Percentiles rank a stretch among this genome's conserved stretches.
These are phyloP conservation scores for Candida wancherniae DNA, from an alignment of 805 yeast genomes.

Conservation along the genomic window DNA sequence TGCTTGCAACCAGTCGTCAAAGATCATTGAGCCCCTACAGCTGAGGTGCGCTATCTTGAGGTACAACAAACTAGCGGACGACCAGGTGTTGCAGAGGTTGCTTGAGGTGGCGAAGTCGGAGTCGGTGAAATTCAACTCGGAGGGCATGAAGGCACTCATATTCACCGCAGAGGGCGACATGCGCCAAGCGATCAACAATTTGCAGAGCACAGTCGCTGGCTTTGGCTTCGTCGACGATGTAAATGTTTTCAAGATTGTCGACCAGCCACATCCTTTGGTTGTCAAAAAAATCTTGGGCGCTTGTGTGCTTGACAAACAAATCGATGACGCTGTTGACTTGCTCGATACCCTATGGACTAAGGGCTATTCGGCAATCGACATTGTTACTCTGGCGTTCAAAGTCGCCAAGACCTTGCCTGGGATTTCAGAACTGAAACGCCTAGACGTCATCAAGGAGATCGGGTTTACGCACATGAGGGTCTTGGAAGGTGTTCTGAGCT, in stretches of 20 bases:
- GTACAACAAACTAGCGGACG: constrained; percentile 75
- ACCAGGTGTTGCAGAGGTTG: constrained; percentile 74
- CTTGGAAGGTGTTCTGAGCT: constrained; percentile 87
- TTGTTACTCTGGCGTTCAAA: constrained; percentile 83
- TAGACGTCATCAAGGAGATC: constrained; percentile 78
- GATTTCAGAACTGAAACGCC: constrained; percentile 60
- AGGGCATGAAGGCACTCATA: constrained; percentile 86
- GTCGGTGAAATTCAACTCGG: constrained; percentile 72
- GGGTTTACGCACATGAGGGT: constrained; percentile 92
- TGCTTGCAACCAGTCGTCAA: constrained; percentile 92
- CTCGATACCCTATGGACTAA: constrained; percentile 74
- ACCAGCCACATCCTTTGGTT: constrained; percentile 90
- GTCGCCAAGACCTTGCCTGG: constrained; percentile 75
- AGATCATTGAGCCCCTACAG: constrained; percentile 94
- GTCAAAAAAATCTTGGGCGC: constrained; percentile 58
- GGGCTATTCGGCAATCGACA: constrained; percentile 92
- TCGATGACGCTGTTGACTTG: constrained; percentile 62
- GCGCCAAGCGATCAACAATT: constrained; percentile 95
- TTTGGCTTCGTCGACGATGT: constrained; percentile 87
- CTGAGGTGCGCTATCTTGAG: constrained; percentile 93
- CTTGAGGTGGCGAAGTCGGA: constrained; percentile 68
- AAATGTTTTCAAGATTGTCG: constrained; percentile 92
- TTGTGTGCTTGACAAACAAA: constrained; percentile 33
- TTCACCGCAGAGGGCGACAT: constrained; percentile 98
- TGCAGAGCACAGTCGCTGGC: constrained; percentile 93